Conservation (phyloP, 2,329 filamentous ascomycete species). For the Elsinoe perseae region DNA sequence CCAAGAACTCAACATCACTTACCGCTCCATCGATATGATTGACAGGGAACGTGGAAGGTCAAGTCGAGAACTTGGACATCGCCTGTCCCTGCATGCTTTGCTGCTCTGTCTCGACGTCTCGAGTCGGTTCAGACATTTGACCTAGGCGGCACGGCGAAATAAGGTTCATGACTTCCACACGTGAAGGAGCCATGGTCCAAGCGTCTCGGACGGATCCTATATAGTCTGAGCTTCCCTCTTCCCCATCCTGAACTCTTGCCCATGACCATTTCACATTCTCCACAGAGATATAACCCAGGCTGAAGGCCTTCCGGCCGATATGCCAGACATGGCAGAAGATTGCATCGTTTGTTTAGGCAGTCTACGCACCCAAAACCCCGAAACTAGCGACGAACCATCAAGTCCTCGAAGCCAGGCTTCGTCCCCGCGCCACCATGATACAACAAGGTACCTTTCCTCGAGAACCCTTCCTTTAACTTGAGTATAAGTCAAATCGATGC, state of each 20-base stretch:
- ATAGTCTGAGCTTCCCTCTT: neutral
- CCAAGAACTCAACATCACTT: too few species aligned
- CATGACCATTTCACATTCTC: neutral
- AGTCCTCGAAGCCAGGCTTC: constrained; percentile 15
- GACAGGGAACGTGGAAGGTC: too few species aligned
- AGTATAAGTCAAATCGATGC: neutral
- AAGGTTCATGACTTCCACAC: constrained; percentile 9
- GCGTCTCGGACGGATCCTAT: constrained; percentile 1
- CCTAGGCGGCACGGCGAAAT: neutral
- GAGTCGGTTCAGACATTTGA: neutral
- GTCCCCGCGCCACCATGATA: neutral
- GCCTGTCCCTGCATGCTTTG: neutral
- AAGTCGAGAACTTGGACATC: neutral
- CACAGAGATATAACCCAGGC: neutral
- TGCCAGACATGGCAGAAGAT: constrained; percentile 51
- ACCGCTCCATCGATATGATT: too few species aligned
- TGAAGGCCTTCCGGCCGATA: constrained; percentile 4
- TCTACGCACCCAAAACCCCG: constrained; percentile 43
- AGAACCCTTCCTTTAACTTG: constrained; percentile 6
- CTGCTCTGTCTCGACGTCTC: neutral
- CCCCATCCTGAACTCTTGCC: neutral
- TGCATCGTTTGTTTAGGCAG: constrained; percentile 67
- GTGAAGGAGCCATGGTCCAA: constrained; percentile 11
- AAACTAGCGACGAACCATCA: constrained; percentile 20
- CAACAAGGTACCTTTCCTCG: constrained; percentile 15